Conservation (phyloP, 2,329 filamentous ascomycete genomes). For the Stagonosporopsis cucurbitacearum region DNA sequence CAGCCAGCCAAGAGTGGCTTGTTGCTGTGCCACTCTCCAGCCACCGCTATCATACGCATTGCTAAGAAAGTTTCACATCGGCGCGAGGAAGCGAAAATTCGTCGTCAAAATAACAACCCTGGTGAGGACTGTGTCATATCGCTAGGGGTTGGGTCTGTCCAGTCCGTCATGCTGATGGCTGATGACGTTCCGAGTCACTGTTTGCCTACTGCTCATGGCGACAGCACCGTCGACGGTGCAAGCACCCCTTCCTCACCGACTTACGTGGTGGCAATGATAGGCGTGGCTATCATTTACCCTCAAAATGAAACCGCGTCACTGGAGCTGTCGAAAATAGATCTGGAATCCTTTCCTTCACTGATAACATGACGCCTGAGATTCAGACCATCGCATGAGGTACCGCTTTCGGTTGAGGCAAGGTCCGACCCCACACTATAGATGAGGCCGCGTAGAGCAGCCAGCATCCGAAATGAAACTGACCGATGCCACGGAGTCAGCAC, state of each 20-base stretch:
- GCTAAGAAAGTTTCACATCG: conserved; percentile 7
- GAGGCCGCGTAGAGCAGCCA: conserved; percentile 15
- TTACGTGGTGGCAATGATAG: background rate
- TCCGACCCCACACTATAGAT: conserved; percentile 13
- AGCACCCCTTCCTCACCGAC: background rate
- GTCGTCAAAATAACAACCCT: background rate
- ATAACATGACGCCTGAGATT: background rate
- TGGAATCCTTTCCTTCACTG: background rate
- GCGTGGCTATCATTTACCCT: background rate
- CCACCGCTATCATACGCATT: conserved; percentile 13
- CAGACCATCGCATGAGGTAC: conserved; percentile 1
- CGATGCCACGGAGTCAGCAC: conserved; percentile 3
- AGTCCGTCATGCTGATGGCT: background rate
- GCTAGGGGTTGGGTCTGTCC: background rate
- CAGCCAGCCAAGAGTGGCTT: conserved; percentile 9
- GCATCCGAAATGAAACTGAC: conserved; percentile 6
- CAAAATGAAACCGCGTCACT: conserved; percentile 9
- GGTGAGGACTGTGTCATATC: background rate
- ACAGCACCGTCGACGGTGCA: background rate
- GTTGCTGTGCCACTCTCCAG: conserved; percentile 13
- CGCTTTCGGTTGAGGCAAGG: background rate
- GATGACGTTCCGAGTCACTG: background rate
- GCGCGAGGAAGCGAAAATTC: background rate
- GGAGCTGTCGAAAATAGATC: background rate
- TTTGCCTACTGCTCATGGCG: background rate